These are phyloP conservation scores for Croton setiger DNA, from an alignment of 441 rosid species.

Conservation along the genomic window DNA sequence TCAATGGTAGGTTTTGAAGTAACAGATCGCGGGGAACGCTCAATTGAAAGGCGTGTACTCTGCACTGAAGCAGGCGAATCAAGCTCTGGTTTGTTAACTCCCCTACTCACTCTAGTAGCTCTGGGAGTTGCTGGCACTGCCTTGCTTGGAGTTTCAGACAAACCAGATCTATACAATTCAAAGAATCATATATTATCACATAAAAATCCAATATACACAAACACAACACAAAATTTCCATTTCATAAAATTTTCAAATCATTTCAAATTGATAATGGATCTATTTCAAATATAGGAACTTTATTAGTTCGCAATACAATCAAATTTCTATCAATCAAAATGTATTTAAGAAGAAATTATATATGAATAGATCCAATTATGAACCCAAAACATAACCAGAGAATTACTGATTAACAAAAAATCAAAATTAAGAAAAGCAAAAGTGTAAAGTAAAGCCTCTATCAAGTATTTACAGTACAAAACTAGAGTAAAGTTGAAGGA, in stretches of 20 bases:
- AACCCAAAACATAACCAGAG: slow-evolving; percentile 3
- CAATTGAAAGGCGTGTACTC: slow-evolving; percentile 58
- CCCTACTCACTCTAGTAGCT: slow-evolving; percentile 46
- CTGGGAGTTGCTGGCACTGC: slow-evolving; percentile 59
- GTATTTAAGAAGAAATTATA: slow-evolving; percentile 15
- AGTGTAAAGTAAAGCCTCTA: slow-evolving; percentile 17
- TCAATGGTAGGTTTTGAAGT: slow-evolving; percentile 61
- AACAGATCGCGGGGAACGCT: slow-evolving; percentile 62
- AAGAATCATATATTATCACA: slow-evolving; percentile 18
- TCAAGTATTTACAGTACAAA: slow-evolving; percentile 3
- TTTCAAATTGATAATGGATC: slow-evolving; percentile 23
- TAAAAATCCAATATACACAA: neutral
- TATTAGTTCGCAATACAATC: slow-evolving; percentile 1
- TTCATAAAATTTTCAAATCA: slow-evolving; percentile 1
- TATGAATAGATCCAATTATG: slow-evolving; percentile 16
- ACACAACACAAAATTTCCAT: slow-evolving; percentile 15
- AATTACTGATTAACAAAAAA: slow-evolving; percentile 4
- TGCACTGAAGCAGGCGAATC: slow-evolving; percentile 55
- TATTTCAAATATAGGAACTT: slow-evolving; percentile 17
- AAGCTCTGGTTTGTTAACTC: slow-evolving; percentile 48
- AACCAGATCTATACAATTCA: slow-evolving; percentile 51
- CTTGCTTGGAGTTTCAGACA: slow-evolving; percentile 73
- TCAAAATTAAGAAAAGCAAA: slow-evolving; percentile 7
- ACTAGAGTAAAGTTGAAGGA: neutral
- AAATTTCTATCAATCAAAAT: slow-evolving; percentile 11